Evolutionary conservation across 1,139 yeast genomes (phyloP).

Genomic region (Magnusiomyces tetraspermus): DNA sequence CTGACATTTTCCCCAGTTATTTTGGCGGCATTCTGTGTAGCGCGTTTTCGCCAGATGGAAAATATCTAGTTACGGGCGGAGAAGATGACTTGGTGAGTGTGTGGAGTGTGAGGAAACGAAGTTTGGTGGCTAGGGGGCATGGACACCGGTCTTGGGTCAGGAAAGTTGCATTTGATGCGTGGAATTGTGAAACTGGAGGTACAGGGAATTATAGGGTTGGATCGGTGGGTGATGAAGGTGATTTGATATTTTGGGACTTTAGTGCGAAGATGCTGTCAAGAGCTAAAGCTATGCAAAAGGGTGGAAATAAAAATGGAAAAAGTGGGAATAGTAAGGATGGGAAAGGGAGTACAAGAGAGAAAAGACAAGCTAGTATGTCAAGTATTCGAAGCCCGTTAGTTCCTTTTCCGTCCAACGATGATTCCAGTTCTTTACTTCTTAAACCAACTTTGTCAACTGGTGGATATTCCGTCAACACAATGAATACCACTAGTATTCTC

Average conservation of each 20-base stretch:
- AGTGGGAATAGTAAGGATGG: no score
- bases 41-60: slow-evolving; percentile 56
- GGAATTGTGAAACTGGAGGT: slow-evolving; percentile 26
- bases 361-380: background rate
- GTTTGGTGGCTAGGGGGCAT: slow-evolving; percentile 39
- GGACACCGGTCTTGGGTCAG: slow-evolving; percentile 64
- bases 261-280: slow-evolving; percentile 44
- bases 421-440: background rate
- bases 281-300: slow-evolving; percentile 1
- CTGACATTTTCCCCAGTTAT: slow-evolving; percentile 57
- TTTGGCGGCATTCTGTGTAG: slow-evolving; percentile 57
- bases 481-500: background rate
- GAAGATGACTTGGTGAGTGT: slow-evolving; percentile 36
- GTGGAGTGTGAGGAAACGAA: slow-evolving; percentile 25
- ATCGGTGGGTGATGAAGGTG: slow-evolving; percentile 65
- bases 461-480: background rate
- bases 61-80: slow-evolving; percentile 48
- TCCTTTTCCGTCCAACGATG: background rate
- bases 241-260: slow-evolving; percentile 63
- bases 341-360: background rate
- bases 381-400: background rate
- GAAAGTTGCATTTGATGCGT: slow-evolving; percentile 39
- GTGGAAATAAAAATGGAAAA: background rate
- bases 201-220: slow-evolving; percentile 46
- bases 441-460: background rate